These are phyloP conservation scores for Umbelopsis isabellina DNA, from an alignment of 192 early-diverging fungal species.

Conservation along the genomic window DNA sequence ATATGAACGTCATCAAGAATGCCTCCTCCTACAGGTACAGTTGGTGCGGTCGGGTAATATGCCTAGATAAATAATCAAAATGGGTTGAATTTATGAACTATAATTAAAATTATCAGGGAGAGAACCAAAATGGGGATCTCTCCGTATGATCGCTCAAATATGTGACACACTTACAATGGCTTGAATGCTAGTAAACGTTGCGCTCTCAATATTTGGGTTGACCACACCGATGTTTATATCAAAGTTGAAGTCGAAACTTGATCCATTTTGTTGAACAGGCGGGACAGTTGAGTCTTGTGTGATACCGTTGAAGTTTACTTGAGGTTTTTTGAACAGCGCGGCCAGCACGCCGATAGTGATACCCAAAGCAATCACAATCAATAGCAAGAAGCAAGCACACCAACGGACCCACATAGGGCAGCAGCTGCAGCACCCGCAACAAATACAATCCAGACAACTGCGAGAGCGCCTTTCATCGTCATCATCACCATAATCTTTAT, in stretches of 20 bases:
- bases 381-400: constrained; percentile 20
- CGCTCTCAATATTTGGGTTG: constrained; percentile 33
- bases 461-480: background rate
- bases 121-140: background rate
- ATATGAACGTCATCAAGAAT: constrained; percentile 44
- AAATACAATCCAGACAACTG: constrained; percentile 20
- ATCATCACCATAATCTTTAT: constrained; percentile 15
- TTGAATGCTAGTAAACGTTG: constrained; percentile 31
- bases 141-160: background rate
- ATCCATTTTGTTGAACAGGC: constrained; percentile 21
- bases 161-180: constrained; percentile 25
- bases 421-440: constrained; percentile 32
- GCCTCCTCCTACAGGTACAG: constrained; percentile 50
- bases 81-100: too few relatives aligned
- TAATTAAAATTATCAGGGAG: background rate
- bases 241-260: constrained; percentile 26
- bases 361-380: constrained; percentile 13
- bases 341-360: constrained; percentile 31
- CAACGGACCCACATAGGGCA: constrained; percentile 33
- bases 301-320: constrained; percentile 32
- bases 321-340: constrained; percentile 37
- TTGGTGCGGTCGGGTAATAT: constrained; percentile 49
- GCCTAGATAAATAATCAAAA: constrained; percentile 35
- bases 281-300: constrained; percentile 10
- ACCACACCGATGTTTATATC: constrained; percentile 33